Evolutionary conservation across 805 yeast species (phyloP).

Genomic region (Wilhelminamyces savonicus): DNA sequence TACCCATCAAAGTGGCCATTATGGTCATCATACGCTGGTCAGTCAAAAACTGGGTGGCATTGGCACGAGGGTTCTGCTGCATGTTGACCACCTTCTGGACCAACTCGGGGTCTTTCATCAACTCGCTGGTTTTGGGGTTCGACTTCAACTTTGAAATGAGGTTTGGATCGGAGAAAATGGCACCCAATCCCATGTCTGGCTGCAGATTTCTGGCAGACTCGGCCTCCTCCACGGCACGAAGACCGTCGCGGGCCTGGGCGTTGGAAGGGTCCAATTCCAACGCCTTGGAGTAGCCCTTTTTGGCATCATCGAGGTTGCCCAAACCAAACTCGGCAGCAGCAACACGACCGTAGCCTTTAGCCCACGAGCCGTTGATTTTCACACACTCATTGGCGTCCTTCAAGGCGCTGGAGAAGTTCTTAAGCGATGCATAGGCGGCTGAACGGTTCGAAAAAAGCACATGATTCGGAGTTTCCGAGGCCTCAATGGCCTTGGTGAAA

Average conservation of each 20-base stretch:
- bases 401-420: constrained; percentile 67
- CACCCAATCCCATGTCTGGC: constrained; percentile 72
- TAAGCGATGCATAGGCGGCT: constrained; percentile 79
- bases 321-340: constrained; percentile 93
- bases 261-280: constrained; percentile 74
- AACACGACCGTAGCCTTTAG: constrained; percentile 89
- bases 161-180: constrained; percentile 75
- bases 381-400: constrained; percentile 83
- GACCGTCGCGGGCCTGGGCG: constrained; percentile 82
- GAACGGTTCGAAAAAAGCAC: constrained; percentile 92
- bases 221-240: constrained; percentile 62
- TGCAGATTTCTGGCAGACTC: constrained; percentile 43
- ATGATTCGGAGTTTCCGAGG: constrained; percentile 77
- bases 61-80: constrained; percentile 68
- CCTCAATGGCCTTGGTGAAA: constrained; percentile 84
- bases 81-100: constrained; percentile 60
- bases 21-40: constrained; percentile 88
- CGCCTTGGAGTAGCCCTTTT: constrained; percentile 66
- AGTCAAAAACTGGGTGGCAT: constrained; percentile 60
- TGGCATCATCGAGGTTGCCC: constrained; percentile 72
- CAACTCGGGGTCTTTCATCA: constrained; percentile 82
- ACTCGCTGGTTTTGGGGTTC: constrained; percentile 83
- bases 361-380: constrained; percentile 80
- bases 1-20: constrained; percentile 79
- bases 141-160: constrained; percentile 65